These are phyloP conservation scores for Herpetospermum pedunculosum DNA, from an alignment of 306 rosid genomes.

Conservation along the genomic window DNA sequence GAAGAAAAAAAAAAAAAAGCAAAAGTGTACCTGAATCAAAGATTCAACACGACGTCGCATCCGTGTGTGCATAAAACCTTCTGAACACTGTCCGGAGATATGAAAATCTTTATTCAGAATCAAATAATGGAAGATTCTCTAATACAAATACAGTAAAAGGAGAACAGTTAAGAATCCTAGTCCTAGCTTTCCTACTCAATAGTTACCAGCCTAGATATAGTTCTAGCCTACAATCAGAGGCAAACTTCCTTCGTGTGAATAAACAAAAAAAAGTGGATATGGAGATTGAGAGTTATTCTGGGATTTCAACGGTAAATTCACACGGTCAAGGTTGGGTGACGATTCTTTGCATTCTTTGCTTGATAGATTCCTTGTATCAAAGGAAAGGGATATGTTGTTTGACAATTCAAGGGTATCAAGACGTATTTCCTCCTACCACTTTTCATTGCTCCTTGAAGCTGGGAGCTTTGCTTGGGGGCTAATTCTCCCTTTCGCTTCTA, in stretches of 20 bases:
- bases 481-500: background rate
- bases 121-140: background rate
- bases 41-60: constrained; percentile 99
- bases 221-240: background rate
- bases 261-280: no score
- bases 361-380: background rate
- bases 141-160: background rate
- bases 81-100: constrained; percentile 66
- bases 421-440: no score
- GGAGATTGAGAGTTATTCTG: background rate
- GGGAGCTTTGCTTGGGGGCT: background rate
- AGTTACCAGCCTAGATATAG: background rate
- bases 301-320: background rate
- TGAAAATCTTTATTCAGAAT: constrained; percentile 6
- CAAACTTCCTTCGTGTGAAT: no score
- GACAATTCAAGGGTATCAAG: background rate
- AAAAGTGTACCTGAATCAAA: constrained; percentile 56
- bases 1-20: background rate
- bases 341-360: background rate
- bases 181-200: background rate
- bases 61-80: constrained; percentile 97
- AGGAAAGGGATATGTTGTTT: background rate
- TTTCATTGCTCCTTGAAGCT: background rate
- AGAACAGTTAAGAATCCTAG: no score
- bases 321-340: background rate